Base-by-base conservation (phyloP, 768 basidiomycete genomes). In the Lactifluus subvellereus region DNA sequence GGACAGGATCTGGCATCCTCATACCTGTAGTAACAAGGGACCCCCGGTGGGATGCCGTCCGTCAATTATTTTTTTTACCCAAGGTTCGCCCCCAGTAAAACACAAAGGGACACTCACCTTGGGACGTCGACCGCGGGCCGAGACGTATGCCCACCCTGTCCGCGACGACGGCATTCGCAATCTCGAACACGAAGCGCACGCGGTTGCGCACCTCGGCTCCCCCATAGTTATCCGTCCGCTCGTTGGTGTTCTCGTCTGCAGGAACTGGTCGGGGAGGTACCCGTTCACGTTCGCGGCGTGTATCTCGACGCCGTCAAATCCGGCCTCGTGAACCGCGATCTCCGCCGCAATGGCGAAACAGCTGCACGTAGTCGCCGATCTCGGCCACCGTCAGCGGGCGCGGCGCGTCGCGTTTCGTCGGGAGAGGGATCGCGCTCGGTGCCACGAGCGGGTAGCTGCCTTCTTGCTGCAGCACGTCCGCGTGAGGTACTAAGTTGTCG, bases 141-240 rank as follows among this genome's bases (percentile, higher is more conserved):
- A 78, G 43, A 6, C 76, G 74, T 55, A 78, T 69, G 7, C 72
- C 77, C 37, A 71, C 70, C 40, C 70, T 70, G 33, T 75, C 70
- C 32, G 35, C 27, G 27, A 67, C 59, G 47, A 77, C 70, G 7
- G 75, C 76, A 30, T 75, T 70, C n/a, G 76, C 27, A 56, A 78
- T 71, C 66, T 78, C 75, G 33, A 77, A 66, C 7, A 69, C 63
- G 70, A 82, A 78, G 6, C 78, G 71, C 0, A 69, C 65, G n/a
- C 81, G 75, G 71, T 80, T 80, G 69, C 79, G 77, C 43, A 79
- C 65, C 35, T 37, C 35, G 3, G 72, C 73, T 3, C 80, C 81
- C 10, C 81, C 81, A 66, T 78, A 82, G 61, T 72, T 70, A 72
- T 79, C 78, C 37, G 74, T 77, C 49, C 79, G 75, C 53, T 72